A percentile compares a stretch with the other conserved stretches of the same genome.
phyloP scores from a whole-genome alignment of 257 asterid genomes.

The Anisodus acutangulus region DNA sequence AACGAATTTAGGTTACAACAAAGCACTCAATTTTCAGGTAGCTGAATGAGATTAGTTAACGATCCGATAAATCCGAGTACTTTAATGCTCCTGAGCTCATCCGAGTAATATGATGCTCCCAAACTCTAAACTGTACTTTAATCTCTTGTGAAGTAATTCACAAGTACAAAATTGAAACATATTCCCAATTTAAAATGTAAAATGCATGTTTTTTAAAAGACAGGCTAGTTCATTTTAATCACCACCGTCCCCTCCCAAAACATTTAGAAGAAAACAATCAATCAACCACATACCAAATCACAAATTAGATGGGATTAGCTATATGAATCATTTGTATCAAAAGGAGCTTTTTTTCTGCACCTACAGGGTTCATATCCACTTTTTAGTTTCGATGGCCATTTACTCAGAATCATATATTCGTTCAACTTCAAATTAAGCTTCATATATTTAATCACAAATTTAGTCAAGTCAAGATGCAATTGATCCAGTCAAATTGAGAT shows the following conservation, averaged over 20 bases:
- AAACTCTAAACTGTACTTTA: neutral
- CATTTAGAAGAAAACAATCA: neutral
- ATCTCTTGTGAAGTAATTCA: neutral
- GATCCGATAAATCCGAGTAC: neutral
- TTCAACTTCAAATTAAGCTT: slow-evolving; percentile 7
- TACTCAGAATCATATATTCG: neutral
- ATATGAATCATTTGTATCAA: neutral
- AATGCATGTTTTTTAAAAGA: neutral
- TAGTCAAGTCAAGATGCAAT: neutral
- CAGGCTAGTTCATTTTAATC: neutral
- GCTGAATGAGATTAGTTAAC: neutral
- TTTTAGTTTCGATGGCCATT: neutral
- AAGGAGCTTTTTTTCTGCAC: neutral
- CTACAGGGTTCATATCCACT: neutral
- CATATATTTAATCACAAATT: neutral
- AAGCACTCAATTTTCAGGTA: neutral
- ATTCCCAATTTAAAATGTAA: slow-evolving; percentile 5
- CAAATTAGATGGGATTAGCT: slow-evolving; percentile 11
- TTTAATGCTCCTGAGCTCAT: neutral
- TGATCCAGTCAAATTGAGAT: neutral
- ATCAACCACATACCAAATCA: neutral
- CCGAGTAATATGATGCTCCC: neutral
- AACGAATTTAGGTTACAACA: neutral
- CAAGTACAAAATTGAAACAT: neutral
- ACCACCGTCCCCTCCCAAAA: neutral